Evolutionary conservation across 164 flowering plant genomes (phyloP).

Genomic region (Houttuynia cordata): DNA sequence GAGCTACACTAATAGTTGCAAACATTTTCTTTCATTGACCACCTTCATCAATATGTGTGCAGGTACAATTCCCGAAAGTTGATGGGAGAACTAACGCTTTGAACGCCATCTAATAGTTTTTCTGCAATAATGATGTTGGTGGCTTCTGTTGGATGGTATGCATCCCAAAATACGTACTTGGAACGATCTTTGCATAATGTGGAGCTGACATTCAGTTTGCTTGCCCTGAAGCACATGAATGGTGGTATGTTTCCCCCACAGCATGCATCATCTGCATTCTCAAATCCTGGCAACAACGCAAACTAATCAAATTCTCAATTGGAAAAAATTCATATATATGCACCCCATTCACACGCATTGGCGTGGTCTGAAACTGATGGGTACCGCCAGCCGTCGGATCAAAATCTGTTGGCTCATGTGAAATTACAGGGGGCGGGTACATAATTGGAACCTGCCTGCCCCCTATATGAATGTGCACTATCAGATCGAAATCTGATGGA

Average conservation of each 20-base stretch:
- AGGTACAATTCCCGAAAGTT: slow-evolving; percentile 34
- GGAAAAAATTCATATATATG: too few species aligned
- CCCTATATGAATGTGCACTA: too few species aligned
- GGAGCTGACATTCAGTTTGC: slow-evolving; percentile 17
- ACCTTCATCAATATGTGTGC: slow-evolving; percentile 3
- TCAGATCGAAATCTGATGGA: too few species aligned
- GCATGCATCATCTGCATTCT: slow-evolving; percentile 37
- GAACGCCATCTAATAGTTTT: slow-evolving; percentile 32
- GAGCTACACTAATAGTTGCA: too few species aligned
- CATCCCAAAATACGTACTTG: slow-evolving; percentile 67
- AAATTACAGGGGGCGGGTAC: too few species aligned
- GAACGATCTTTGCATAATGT: slow-evolving; percentile 37
- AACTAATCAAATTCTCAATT: background rate
- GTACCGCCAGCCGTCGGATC: too few species aligned
- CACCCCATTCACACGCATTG: too few species aligned
- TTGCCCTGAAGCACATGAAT: slow-evolving; percentile 32
- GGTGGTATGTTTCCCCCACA: slow-evolving; percentile 56
- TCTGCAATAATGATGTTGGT: slow-evolving; percentile 33
- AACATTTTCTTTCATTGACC: too few species aligned
- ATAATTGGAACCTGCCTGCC: too few species aligned
- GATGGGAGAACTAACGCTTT: slow-evolving; percentile 23
- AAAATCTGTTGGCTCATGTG: too few species aligned
- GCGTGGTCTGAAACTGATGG: too few species aligned
- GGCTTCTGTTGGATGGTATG: slow-evolving; percentile 58
- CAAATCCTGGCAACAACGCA: slow-evolving; percentile 27